Conservation (phyloP, 83 land plant genomes). For the Thuja plicata region DNA sequence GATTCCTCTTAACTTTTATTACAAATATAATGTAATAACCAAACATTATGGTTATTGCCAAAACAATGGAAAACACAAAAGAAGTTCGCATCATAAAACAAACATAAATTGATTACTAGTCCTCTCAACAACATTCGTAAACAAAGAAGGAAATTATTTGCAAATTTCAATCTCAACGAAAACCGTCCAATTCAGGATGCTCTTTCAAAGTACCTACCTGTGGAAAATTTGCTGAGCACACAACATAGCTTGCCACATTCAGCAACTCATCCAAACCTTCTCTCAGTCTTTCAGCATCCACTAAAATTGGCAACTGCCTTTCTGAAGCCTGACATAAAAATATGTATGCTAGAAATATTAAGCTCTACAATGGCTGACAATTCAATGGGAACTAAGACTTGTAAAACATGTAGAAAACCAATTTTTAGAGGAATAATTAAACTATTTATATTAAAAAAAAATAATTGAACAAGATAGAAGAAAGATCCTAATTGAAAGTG, state of each 20-base stretch:
- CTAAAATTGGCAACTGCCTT: constrained; percentile 61
- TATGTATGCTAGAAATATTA: background rate
- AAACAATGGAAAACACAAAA: background rate
- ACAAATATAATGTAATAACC: background rate
- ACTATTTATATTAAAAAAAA: background rate
- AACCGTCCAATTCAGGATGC: background rate
- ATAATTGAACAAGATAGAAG: background rate
- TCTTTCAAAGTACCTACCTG: constrained; percentile 41
- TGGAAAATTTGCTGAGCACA: constrained; percentile 85
- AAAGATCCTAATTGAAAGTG: background rate
- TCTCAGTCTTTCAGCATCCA: constrained; percentile 87
- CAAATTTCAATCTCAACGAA: background rate
- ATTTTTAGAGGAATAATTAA: background rate
- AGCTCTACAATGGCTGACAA: background rate
- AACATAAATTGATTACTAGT: background rate
- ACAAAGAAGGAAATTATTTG: background rate
- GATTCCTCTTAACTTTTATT: background rate
- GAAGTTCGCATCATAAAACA: background rate
- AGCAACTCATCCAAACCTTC: constrained; percentile 84
- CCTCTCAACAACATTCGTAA: background rate
- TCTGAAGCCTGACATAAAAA: constrained; percentile 54
- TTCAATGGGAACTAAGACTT: background rate
- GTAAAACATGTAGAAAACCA: background rate
- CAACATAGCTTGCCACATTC: constrained; percentile 56
- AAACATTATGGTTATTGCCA: background rate